These are phyloP conservation scores for Trypanosoma avium DNA, from an alignment of 208 protist genomes.

Conservation along the genomic window DNA sequence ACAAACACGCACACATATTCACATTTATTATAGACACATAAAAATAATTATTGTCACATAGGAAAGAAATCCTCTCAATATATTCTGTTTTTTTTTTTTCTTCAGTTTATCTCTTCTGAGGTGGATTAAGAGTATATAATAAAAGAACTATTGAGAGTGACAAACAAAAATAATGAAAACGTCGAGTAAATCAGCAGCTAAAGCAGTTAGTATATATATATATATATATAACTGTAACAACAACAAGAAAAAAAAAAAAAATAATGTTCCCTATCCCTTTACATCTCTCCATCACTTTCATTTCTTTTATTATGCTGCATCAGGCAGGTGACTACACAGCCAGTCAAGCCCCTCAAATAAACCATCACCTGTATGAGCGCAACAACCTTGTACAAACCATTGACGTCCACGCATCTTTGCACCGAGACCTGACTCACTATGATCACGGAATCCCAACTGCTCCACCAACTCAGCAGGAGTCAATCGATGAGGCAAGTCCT, in stretches of 20 bases:
- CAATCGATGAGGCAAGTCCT: constrained; percentile 83
- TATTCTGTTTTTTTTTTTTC: no score
- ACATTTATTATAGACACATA: background rate
- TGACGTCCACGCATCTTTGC: constrained; percentile 39
- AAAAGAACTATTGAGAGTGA: no score
- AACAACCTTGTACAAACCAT: constrained; percentile 96
- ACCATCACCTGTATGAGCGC: constrained; percentile 94
- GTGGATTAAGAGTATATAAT: no score
- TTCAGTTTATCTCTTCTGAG: no score
- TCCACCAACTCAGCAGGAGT: constrained; percentile 64
- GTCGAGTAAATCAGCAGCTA: no score
- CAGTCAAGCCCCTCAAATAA: constrained; percentile 97
- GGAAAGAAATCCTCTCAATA: background rate
- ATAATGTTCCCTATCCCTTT: no score
- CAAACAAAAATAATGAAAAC: no score
- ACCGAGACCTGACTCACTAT: constrained; percentile 32
- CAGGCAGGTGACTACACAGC: constrained; percentile 83
- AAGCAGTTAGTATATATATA: no score
- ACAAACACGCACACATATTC: background rate
- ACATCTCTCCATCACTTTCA: no score
- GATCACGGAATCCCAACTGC: constrained; percentile 47
- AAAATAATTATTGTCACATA: background rate
- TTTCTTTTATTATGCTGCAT: constrained; percentile 19
- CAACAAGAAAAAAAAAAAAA: no score
- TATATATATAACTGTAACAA: no score